phyloP scores from a whole-genome alignment of 495 filamentous ascomycete species.

The Aspergillus nanangensis region DNA sequence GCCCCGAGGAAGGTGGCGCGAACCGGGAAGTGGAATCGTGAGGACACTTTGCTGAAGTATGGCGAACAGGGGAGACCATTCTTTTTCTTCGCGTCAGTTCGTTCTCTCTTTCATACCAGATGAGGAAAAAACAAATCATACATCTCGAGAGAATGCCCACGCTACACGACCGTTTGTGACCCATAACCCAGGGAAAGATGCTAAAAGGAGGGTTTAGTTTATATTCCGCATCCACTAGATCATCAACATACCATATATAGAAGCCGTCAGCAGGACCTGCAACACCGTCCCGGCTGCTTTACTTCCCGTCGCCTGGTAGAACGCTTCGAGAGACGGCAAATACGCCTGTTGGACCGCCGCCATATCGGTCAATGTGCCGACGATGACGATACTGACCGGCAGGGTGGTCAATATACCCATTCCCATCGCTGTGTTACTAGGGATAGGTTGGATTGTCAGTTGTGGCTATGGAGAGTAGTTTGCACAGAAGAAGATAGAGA shows the following conservation, averaged over 20 bases:
- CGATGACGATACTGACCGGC: constrained; percentile 24
- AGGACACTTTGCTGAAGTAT: constrained; percentile 11
- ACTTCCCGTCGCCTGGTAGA: constrained; percentile 28
- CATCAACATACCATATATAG: too few relatives aligned
- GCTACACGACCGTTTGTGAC: constrained; percentile 19
- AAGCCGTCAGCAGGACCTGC: constrained; percentile 24
- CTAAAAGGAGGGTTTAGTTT: constrained; percentile 4
- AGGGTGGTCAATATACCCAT: constrained; percentile 23
- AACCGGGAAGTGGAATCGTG: constrained; percentile 13
- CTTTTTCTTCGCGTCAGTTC: constrained; percentile 2
- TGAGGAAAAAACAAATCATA: background rate
- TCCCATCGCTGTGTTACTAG: constrained; percentile 18
- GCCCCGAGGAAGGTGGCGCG: constrained; percentile 20
- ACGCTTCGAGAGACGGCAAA: constrained; percentile 22
- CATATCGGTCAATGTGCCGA: constrained; percentile 26
- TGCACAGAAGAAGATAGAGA: too few relatives aligned
- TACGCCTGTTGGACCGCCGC: constrained; percentile 22
- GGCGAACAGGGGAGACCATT: constrained; percentile 19
- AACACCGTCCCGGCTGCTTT: constrained; percentile 19
- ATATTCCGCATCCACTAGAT: constrained; percentile 25
- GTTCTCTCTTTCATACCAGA: background rate
- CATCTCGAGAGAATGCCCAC: constrained; percentile 22
- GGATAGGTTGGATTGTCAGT: background rate
- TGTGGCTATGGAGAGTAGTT: too few relatives aligned
- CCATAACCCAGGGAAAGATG: constrained; percentile 13